phyloP scores from a whole-genome alignment of 169 alveolate genomes.

The Theileria parva region DNA sequence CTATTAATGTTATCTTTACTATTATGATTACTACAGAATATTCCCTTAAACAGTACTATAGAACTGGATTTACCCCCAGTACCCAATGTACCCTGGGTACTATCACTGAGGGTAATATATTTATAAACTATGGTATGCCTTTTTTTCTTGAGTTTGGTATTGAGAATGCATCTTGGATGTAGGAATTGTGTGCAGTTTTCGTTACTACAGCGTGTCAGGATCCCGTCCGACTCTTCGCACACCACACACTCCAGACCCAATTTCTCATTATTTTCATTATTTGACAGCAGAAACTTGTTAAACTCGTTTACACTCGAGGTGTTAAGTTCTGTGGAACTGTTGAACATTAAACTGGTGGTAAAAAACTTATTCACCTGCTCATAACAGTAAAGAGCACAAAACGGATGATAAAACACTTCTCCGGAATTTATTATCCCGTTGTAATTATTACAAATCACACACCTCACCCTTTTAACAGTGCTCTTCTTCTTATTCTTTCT shows the following conservation, averaged over 20 bases:
- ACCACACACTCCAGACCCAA: constrained; percentile 17
- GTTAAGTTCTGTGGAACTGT: too few species aligned
- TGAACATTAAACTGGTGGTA: not conserved
- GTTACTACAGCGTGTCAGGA: constrained; percentile 20
- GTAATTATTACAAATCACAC: constrained; percentile 22
- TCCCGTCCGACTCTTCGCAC: constrained; percentile 24
- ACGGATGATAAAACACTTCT: constrained; percentile 44
- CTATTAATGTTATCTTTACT: not conserved
- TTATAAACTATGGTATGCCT: not conserved
- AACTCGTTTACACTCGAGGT: too few species aligned
- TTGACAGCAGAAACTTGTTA: not conserved
- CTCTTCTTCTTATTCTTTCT: not conserved
- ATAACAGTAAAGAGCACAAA: constrained; percentile 30
- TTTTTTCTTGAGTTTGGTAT: not conserved
- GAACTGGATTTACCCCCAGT: not conserved
- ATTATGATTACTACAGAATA: constrained; percentile 43
- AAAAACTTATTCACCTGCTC: not conserved
- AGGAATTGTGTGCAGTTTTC: constrained; percentile 15
- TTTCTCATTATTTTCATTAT: not conserved
- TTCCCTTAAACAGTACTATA: constrained; percentile 23
- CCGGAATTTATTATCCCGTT: constrained; percentile 26
- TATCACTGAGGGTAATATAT: too few species aligned
- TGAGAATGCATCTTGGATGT: constrained; percentile 15
- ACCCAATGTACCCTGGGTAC: too few species aligned
- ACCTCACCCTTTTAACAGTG: not conserved